These are phyloP conservation scores for Trichodelitschia bisporula DNA, from an alignment of 495 filamentous ascomycete species.

Conservation along the genomic window DNA sequence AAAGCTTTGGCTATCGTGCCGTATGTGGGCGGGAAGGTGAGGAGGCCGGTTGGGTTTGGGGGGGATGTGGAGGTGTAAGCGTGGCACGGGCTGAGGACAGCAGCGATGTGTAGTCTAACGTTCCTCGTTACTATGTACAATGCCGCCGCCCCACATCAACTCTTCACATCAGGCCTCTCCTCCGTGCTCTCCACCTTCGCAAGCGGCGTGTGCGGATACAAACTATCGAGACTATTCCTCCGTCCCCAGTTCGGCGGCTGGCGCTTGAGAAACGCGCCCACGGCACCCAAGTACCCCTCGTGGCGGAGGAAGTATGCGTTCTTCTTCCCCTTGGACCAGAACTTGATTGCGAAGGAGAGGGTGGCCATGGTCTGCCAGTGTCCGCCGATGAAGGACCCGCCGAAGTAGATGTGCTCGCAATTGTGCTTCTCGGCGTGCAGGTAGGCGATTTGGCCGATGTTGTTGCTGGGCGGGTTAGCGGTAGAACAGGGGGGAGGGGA, in stretches of 20 bases:
- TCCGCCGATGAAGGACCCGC: slow-evolving; percentile 86
- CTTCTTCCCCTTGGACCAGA: slow-evolving; percentile 86
- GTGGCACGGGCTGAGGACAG: neutral
- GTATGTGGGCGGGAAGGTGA: slow-evolving; percentile 45
- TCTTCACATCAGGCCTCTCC: no score
- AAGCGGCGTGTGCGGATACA: no score
- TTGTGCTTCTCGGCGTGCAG: slow-evolving; percentile 81
- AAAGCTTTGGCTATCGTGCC: slow-evolving; percentile 83
- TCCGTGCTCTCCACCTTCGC: no score
- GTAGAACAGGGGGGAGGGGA: neutral
- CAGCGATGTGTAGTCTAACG: no score
- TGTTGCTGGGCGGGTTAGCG: slow-evolving; percentile 35
- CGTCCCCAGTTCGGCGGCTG: slow-evolving; percentile 85
- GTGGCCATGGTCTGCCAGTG: slow-evolving; percentile 97
- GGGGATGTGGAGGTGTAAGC: slow-evolving; percentile 27
- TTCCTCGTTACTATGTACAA: no score
- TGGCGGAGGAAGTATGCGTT: slow-evolving; percentile 91
- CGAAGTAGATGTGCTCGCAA: slow-evolving; percentile 86
- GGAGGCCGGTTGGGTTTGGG: slow-evolving; percentile 74
- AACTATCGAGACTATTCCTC: slow-evolving; percentile 49
- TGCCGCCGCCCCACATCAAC: no score
- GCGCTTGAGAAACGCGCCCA: slow-evolving; percentile 79
- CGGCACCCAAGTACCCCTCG: slow-evolving; percentile 89
- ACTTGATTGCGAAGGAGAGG: slow-evolving; percentile 80
- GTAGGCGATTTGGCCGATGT: slow-evolving; percentile 95